Evolutionary conservation across 495 filamentous ascomycete species (phyloP), one percentile per base, ranked within the genome.

Genomic region (Penicillium simplicissimum): DNA sequence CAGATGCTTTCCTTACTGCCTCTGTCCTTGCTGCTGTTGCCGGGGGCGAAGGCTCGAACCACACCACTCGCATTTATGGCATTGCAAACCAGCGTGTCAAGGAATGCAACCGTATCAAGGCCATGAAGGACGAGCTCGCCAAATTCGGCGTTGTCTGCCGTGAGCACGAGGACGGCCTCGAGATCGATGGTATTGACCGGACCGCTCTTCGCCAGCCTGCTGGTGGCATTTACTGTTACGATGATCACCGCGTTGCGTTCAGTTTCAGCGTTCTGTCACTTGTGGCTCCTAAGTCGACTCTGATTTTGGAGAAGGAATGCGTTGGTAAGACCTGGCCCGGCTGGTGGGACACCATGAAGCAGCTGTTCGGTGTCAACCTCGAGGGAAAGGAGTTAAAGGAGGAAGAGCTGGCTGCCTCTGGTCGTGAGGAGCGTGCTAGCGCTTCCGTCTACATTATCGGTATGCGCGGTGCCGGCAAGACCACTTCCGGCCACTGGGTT

Each of bases 41-140:
- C n/a, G 87, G 83, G 14, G 87, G 88, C 0, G 71, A 76, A 13
- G 73, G 66, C 31, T 66, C 70, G 36, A 79, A 75, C 55, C 78
- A 79, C 48, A 91, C 90, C 1, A 97, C 92, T 15, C 85, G 84
- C 54, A 98, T 99, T 57, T 87, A 85, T 23, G 95, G 95, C 49
- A 99, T 99, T 74, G 93, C 95, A n/a, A 99, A 99, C 71, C 95
- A 99, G 73, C 86, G 94, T 61, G 93, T 97, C 61, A 99, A 99
- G 74, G 95, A 99, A 73, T 99, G 95, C 80, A 96, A 99, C 73
- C 90, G 95, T 31, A 98, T 99, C 67, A 80, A 84, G 67, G 96
- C 96, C 42, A 98, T 99, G 96, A 92, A 94, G 66, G 91, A 93
- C 62, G 87, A 98, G 74, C 85, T 99, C 40, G 90, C 89, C n/a